These are phyloP conservation scores for Globisporangium parvum DNA, from an alignment of 352 stramenopile species.

Conservation along the genomic window DNA sequence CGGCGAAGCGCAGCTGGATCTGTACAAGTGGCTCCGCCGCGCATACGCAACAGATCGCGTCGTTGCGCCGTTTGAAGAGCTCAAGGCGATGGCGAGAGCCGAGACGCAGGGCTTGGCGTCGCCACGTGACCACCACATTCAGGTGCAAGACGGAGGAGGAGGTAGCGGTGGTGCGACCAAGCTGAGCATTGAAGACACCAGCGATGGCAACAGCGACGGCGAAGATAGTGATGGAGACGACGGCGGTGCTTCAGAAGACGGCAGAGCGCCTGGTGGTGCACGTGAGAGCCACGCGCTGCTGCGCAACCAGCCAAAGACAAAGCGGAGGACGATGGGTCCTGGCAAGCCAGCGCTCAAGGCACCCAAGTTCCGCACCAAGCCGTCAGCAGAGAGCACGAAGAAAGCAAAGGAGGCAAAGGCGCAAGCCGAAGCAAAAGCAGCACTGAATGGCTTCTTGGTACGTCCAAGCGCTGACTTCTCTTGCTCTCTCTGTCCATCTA, in stretches of 20 bases:
- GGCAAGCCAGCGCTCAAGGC: slow-evolving; percentile 17
- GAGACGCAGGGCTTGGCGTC: neutral
- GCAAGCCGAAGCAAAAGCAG: slow-evolving; percentile 45
- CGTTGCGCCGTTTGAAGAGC: slow-evolving; percentile 57
- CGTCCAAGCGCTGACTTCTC: neutral
- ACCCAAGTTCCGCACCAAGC: slow-evolving; percentile 22
- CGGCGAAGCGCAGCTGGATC: slow-evolving; percentile 75
- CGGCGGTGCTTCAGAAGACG: slow-evolving; percentile 17
- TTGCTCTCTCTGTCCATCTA: neutral
- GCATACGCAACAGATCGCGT: slow-evolving; percentile 53
- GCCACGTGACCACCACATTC: no score
- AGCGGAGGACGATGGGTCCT: slow-evolving; percentile 8
- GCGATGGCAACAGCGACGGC: neutral
- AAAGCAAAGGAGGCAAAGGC: slow-evolving; percentile 40
- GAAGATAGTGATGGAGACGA: neutral
- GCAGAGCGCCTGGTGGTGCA: no score
- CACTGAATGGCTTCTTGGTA: slow-evolving; percentile 52
- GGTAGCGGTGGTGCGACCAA: no score
- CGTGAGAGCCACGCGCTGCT: slow-evolving; percentile 35
- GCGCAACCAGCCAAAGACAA: slow-evolving; percentile 19
- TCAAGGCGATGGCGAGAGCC: slow-evolving; percentile 26
- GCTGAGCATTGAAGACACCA: neutral
- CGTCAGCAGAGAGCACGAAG: slow-evolving; percentile 12
- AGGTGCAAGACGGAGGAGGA: neutral
- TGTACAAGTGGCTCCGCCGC: slow-evolving; percentile 79